These are phyloP conservation scores for Aaosphaeria pasadenensis DNA, from an alignment of 2,329 filamentous ascomycete species.

Conservation along the genomic window DNA sequence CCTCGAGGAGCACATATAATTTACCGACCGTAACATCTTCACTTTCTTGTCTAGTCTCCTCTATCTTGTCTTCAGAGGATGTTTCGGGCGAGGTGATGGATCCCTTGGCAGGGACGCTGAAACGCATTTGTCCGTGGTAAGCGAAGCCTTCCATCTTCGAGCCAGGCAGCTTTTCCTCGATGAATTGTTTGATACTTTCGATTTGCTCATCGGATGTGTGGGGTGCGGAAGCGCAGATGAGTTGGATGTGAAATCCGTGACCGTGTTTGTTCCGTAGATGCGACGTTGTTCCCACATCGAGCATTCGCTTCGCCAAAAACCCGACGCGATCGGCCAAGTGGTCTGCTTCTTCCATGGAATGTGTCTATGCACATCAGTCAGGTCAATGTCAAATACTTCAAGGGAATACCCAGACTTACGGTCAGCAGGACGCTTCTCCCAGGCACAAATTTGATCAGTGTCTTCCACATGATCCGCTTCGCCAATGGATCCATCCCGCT, in stretches of 20 bases:
- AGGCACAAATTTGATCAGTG: conserved; percentile 63
- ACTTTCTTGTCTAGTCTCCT: conserved; percentile 3
- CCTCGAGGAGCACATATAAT: conserved; percentile 69
- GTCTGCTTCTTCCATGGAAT: conserved; percentile 91
- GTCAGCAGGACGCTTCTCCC: conserved; percentile 78
- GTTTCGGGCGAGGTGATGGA: not conserved
- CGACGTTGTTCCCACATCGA: conserved; percentile 48
- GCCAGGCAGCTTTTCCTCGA: conserved; percentile 56
- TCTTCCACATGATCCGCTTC: conserved; percentile 88
- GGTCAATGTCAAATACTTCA: not conserved
- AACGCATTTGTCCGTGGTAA: conserved; percentile 18
- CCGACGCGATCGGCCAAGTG: conserved; percentile 76
- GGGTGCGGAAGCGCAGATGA: conserved; percentile 70
- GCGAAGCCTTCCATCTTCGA: conserved; percentile 50
- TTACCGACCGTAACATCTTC: conserved; percentile 35
- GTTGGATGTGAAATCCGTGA: conserved; percentile 72
- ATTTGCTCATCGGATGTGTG: conserved; percentile 67
- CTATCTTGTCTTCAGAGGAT: conserved; percentile 1
- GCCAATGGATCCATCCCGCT: conserved; percentile 83
- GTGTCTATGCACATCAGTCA: conserved; percentile 49
- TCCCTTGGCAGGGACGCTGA: conserved; percentile 8
- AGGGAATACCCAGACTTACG: not conserved
- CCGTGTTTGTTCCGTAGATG: conserved; percentile 70
- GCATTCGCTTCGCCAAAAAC: conserved; percentile 77
- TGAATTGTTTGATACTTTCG: conserved; percentile 61